Base-by-base conservation (phyloP, 352 stramenopile genomes). In the Phytophthora quininea region DNA sequence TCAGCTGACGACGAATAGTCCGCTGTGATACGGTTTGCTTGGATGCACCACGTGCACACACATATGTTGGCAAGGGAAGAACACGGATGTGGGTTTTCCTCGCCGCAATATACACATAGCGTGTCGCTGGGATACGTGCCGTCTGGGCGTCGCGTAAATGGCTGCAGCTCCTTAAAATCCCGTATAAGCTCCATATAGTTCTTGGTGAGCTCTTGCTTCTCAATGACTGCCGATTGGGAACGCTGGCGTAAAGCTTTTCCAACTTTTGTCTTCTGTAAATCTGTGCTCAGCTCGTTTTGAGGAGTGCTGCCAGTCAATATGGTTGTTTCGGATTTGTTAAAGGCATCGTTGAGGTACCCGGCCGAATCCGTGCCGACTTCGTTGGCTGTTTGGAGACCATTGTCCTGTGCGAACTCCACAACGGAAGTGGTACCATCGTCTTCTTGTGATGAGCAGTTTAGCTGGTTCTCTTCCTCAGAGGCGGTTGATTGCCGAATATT, bases 151-250 rank as follows among this genome's bases (percentile, higher is more conserved):
- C 74, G 75, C 38, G 73, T 82, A 66, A 84, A 92, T 11, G 81
- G 80, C n/a, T 74, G 81, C 9, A 86, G 66, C 38, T 71, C 60
- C 8, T 77, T 77, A 48, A 84, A 90, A 42, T 86, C 76, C 15
- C 72, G 58, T 30, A 83, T 77, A 30, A 90, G 60, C 24, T 84
- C 59, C n/a, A 71, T 33, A 54, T 91, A 91, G 62, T 91, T 84
- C 47, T 83, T 86, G 8, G 74, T 79, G 46, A 89, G 61, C 24
- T 59, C 45, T 30, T 62, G 45, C 19, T 71, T 72, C 45, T 68
- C 45, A 4, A 68, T 11, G 4, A 68, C 52, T 55, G 38, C 52
- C 19, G 64, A 72, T 31, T 72, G 52, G 29, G 58, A 68, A 35
- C 64, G 52, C 31, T 64, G 52, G 10, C 51, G 58, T 27, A 67